phyloP scores from a whole-genome alignment of 257 asterid species.

The Cinchona pubescens region DNA sequence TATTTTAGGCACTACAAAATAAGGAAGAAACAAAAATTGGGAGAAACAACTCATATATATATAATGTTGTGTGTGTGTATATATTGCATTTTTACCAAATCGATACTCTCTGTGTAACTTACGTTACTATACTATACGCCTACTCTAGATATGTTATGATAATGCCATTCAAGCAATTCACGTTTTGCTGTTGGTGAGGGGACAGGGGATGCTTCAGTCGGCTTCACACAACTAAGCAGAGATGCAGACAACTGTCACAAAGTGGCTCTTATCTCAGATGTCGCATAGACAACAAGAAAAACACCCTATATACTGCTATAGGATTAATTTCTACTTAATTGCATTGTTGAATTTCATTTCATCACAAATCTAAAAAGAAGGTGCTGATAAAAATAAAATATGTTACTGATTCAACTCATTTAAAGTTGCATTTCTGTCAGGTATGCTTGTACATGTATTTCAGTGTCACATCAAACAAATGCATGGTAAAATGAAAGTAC shows the following conservation, averaged over 20 bases:
- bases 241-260: not conserved
- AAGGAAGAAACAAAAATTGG: no score
- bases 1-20: no score
- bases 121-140: not conserved
- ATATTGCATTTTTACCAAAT: not conserved
- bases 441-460: no score
- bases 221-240: not conserved
- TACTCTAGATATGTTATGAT: not conserved
- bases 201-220: no score
- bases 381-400: no score
- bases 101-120: not conserved
- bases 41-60: no score
- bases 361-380: not conserved
- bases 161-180: no score
- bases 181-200: no score
- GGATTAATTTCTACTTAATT: not conserved
- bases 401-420: no score
- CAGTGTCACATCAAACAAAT: not conserved
- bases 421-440: no score
- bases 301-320: not conserved
- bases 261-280: not conserved
- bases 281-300: no score
- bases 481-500: not conserved
- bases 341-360: not conserved
- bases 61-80: no score